Conservation (phyloP, 805 yeast genomes). For the Zygoascus ofunaensis region DNA sequence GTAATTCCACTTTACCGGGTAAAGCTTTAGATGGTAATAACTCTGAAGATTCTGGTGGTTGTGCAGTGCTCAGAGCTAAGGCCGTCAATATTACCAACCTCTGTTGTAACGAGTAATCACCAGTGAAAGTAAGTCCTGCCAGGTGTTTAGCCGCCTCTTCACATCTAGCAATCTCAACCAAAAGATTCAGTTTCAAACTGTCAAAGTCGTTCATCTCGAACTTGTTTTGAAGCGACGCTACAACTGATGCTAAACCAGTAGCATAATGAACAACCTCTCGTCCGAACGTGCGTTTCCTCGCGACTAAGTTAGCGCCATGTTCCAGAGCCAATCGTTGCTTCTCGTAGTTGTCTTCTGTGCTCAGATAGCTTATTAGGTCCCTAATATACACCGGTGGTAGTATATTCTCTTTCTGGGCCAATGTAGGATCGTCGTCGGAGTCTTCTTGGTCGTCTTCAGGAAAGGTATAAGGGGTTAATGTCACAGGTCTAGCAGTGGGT, state of each 20-base stretch:
- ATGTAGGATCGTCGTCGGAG: constrained; percentile 34
- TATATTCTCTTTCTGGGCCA: constrained; percentile 30
- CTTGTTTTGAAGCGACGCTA: constrained; percentile 48
- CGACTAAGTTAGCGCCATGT: constrained; percentile 48
- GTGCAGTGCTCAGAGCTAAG: constrained; percentile 63
- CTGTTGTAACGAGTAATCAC: constrained; percentile 77
- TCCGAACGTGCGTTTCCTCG: constrained; percentile 53
- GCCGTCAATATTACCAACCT: constrained; percentile 61
- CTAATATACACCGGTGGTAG: constrained; percentile 58
- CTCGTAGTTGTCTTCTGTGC: constrained; percentile 39
- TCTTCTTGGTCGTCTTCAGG: constrained; percentile 30
- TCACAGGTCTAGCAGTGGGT: background rate
- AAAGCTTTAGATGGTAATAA: background rate
- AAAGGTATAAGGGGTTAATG: constrained; percentile 19
- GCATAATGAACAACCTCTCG: constrained; percentile 53
- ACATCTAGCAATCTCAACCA: constrained; percentile 51
- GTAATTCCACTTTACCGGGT: constrained; percentile 30
- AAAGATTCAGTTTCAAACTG: constrained; percentile 52
- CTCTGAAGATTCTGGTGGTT: constrained; percentile 22
- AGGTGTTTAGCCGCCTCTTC: constrained; percentile 33
- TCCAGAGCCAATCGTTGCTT: constrained; percentile 42
- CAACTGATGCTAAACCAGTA: constrained; percentile 40
- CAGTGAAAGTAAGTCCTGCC: constrained; percentile 43
- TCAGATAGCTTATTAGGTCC: constrained; percentile 54
- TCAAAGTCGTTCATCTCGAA: constrained; percentile 54